phyloP scores from a whole-genome alignment of 2,329 filamentous ascomycete genomes.

The Pseudogymnoascus sp. region DNA sequence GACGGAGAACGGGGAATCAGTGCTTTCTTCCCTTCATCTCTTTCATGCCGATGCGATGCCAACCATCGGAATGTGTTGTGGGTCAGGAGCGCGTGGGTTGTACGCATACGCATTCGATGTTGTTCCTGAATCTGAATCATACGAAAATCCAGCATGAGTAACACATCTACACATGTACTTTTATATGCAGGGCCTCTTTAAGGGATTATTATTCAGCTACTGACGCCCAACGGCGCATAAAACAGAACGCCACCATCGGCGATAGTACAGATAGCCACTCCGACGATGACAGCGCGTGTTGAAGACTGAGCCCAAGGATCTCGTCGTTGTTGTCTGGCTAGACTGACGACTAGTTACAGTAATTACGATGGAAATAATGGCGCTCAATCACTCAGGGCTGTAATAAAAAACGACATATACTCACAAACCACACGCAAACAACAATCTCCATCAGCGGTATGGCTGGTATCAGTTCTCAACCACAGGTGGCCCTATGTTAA shows the following conservation, averaged over 20 bases:
- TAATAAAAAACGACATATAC: too few species aligned
- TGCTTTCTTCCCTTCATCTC: background rate
- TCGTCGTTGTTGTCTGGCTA: background rate
- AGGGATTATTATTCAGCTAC: background rate
- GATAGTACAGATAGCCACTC: background rate
- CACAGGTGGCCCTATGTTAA: too few species aligned
- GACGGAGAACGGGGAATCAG: background rate
- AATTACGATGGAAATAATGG: too few species aligned
- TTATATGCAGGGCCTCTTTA: background rate
- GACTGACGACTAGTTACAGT: too few species aligned
- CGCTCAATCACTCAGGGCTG: too few species aligned
- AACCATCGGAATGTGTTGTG: background rate
- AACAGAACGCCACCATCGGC: background rate
- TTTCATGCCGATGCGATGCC: background rate
- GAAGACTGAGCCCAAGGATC: background rate
- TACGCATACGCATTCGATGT: background rate
- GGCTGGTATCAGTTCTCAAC: too few species aligned
- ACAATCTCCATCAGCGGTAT: too few species aligned
- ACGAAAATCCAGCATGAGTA: background rate
- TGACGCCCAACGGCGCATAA: background rate
- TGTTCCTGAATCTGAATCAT: conserved; percentile 9
- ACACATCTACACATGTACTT: background rate
- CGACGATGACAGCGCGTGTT: background rate
- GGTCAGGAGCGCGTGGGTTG: background rate
- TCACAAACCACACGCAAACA: too few species aligned